These are phyloP conservation scores for Talaromyces adpressus DNA, from an alignment of 495 filamentous ascomycete species.

Conservation along the genomic window DNA sequence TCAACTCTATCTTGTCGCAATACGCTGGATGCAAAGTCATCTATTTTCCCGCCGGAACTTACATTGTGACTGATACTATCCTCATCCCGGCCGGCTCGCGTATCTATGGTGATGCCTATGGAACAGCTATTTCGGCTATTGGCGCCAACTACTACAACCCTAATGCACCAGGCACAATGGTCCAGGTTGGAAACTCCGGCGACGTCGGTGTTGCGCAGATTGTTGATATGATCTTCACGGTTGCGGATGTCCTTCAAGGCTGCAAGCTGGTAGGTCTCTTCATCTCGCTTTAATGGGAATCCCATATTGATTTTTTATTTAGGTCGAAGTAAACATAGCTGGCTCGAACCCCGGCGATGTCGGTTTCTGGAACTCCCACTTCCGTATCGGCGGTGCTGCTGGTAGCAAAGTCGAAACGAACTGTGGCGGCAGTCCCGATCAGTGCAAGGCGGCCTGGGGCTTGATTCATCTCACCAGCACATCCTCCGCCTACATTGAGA, in stretches of 20 bases:
- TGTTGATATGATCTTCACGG: constrained; percentile 49
- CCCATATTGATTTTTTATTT: background rate
- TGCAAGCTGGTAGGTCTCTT: constrained; percentile 31
- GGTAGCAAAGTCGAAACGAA: constrained; percentile 31
- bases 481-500: constrained; percentile 48
- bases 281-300: background rate
- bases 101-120: constrained; percentile 49
- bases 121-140: constrained; percentile 39
- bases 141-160: constrained; percentile 48
- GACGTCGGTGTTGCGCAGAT: constrained; percentile 53
- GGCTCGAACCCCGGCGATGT: constrained; percentile 47
- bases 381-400: constrained; percentile 47
- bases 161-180: constrained; percentile 44
- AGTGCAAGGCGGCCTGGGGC: constrained; percentile 46
- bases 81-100: constrained; percentile 44
- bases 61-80: constrained; percentile 52
- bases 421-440: constrained; percentile 24
- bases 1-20: constrained; percentile 45
- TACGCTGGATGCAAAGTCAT: constrained; percentile 44
- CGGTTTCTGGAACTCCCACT: constrained; percentile 48
- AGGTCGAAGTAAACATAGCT: constrained; percentile 44
- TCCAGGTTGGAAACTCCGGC: constrained; percentile 48
- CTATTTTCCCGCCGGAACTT: constrained; percentile 56
- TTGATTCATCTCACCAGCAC: constrained; percentile 41
- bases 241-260: constrained; percentile 43